Conservation (phyloP, 768 basidiomycete species). For the Glaciozyma martinii region DNA sequence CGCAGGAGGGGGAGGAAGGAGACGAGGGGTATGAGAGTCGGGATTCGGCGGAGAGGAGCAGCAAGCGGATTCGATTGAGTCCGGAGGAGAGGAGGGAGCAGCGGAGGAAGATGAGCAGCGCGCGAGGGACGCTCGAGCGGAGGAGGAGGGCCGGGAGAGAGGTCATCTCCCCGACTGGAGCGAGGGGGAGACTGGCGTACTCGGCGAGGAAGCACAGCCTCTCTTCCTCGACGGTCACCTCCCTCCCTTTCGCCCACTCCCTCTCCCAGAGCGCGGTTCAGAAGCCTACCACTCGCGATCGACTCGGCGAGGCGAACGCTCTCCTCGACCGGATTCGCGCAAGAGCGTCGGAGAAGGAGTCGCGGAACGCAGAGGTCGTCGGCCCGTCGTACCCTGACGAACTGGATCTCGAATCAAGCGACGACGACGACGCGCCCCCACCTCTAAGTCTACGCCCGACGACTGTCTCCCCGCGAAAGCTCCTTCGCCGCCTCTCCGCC, state of each 20-base stretch:
- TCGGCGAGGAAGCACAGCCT: conserved; percentile 34
- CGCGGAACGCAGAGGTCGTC: background rate
- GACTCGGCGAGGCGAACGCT: background rate
- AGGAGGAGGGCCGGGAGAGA: conserved; percentile 35
- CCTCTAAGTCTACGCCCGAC: conserved; percentile 12
- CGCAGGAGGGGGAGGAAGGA: background rate
- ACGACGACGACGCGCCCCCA: background rate
- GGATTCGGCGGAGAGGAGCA: conserved; percentile 45
- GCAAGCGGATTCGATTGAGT: conserved; percentile 72
- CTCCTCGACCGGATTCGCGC: conserved; percentile 1
- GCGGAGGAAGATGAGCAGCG: conserved; percentile 27
- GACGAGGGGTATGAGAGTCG: background rate
- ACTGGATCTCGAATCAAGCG: background rate
- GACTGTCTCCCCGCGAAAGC: conserved; percentile 46
- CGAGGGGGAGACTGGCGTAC: no score
- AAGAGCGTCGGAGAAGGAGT: background rate
- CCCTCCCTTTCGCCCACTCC: conserved; percentile 2
- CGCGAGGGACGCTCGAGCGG: background rate
- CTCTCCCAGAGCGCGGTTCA: background rate
- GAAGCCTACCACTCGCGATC: background rate
- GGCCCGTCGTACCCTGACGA: background rate
- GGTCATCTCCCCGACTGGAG: no score
- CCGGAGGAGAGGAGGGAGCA: conserved; percentile 48
- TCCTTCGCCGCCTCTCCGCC: conserved; percentile 41
- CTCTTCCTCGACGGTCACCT: background rate